These are phyloP conservation scores for Zygnema cylindricum DNA, from an alignment of 139 green algal species.

Conservation along the genomic window DNA sequence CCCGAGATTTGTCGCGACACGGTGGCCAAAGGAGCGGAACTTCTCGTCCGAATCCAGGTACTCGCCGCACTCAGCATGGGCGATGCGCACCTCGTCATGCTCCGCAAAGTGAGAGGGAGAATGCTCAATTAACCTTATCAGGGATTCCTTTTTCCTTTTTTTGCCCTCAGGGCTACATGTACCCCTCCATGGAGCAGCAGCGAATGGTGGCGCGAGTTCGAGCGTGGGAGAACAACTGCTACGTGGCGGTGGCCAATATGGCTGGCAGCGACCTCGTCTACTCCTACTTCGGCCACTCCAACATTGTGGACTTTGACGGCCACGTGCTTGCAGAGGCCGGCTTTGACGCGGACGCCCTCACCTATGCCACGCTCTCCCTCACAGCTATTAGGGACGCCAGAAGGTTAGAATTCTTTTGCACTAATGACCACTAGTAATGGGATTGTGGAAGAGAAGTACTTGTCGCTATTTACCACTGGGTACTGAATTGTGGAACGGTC, in stretches of 20 bases:
- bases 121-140: not conserved
- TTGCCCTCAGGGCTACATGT: slow-evolving; percentile 67
- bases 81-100: too few relatives aligned
- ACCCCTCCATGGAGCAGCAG: slow-evolving; percentile 76
- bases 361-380: slow-evolving; percentile 70
- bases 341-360: slow-evolving; percentile 64
- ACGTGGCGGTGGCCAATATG: slow-evolving; percentile 77
- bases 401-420: too few relatives aligned
- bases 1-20: slow-evolving; percentile 72
- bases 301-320: slow-evolving; percentile 74
- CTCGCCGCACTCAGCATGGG: too few relatives aligned
- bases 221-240: slow-evolving; percentile 70
- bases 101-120: not conserved
- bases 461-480: too few relatives aligned
- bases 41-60: slow-evolving; percentile 74
- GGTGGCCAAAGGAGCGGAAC: slow-evolving; percentile 76
- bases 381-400: slow-evolving; percentile 69
- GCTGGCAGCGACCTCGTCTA: slow-evolving; percentile 74
- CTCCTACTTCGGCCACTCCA: slow-evolving; percentile 75
- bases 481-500: too few relatives aligned
- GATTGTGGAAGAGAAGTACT: too few relatives aligned
- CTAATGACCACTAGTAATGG: too few relatives aligned
- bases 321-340: slow-evolving; percentile 70
- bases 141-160: not conserved
- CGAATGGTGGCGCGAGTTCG: slow-evolving; percentile 61